phyloP scores from a whole-genome alignment of 2,329 filamentous ascomycete species.

The Emergomyces orientalis region DNA sequence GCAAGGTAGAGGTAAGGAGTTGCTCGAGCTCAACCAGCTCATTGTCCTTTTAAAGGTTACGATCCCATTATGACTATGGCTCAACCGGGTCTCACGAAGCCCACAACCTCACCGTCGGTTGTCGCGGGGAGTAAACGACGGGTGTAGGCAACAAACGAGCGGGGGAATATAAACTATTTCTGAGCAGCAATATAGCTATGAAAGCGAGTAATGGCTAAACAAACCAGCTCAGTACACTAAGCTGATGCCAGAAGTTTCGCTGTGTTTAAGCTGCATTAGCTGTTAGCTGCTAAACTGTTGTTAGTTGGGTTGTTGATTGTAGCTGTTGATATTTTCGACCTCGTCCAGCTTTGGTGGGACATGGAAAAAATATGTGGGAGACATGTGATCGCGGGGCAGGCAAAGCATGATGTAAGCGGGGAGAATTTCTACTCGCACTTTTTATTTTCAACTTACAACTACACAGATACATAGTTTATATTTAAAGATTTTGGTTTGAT shows the following conservation, averaged over 20 bases:
- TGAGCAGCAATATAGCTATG: not conserved
- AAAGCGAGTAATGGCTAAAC: not conserved
- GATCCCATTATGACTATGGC: not conserved
- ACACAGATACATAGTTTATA: no score
- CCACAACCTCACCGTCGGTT: no score
- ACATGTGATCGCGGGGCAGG: conserved; percentile 1
- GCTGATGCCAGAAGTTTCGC: not conserved
- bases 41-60: not conserved
- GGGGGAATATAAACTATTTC: not conserved
- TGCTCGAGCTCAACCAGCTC: conserved; percentile 5
- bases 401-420: no score
- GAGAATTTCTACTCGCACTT: no score
- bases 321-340: not conserved
- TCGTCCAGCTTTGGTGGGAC: not conserved
- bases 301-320: not conserved
- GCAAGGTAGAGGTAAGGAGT: not conserved
- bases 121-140: not conserved
- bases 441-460: no score
- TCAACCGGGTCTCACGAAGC: not conserved
- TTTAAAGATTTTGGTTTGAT: no score
- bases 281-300: not conserved
- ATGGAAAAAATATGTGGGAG: no score
- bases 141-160: not conserved
- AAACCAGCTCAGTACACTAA: not conserved
- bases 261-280: no score